Conservation (phyloP, 805 yeast genomes). For the Ogataea methylovora region DNA sequence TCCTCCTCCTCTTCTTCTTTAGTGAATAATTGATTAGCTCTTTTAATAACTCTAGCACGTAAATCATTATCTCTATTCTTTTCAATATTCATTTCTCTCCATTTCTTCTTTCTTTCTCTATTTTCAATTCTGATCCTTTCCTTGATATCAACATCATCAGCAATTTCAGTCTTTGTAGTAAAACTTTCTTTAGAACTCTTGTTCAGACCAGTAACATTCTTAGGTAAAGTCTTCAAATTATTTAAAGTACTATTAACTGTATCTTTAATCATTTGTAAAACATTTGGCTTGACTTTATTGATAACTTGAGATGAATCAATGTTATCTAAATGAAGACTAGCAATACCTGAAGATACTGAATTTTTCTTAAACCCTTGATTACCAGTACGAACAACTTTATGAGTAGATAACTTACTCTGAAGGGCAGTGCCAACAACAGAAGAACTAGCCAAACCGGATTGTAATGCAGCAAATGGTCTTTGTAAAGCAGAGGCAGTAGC, state of each 20-base stretch:
- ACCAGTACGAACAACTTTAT: too few species aligned
- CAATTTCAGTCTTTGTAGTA: too few species aligned
- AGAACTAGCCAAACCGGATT: too few species aligned
- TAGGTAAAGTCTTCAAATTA: background rate
- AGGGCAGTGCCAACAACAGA: too few species aligned
- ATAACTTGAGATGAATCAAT: slow-evolving; percentile 3
- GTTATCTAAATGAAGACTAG: background rate
- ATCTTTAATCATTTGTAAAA: slow-evolving; percentile 8
- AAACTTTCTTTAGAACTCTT: too few species aligned
- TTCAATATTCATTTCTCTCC: slow-evolving; percentile 76
- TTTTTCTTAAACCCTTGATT: too few species aligned
- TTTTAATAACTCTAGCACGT: slow-evolving; percentile 64
- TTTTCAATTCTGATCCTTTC: slow-evolving; percentile 61
- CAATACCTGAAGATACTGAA: too few species aligned
- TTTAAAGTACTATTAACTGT: slow-evolving; percentile 8
- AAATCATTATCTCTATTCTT: slow-evolving; percentile 86
- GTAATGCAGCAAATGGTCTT: too few species aligned
- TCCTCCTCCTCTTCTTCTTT: slow-evolving; percentile 45
- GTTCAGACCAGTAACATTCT: too few species aligned
- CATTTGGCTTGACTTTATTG: slow-evolving; percentile 7
- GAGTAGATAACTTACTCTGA: too few species aligned
- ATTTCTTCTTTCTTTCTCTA: slow-evolving; percentile 69
- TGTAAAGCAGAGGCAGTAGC: background rate
- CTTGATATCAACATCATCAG: slow-evolving; percentile 27
- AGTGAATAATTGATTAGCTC: slow-evolving; percentile 67